These are phyloP conservation scores for Dillenia suffruticosa DNA, from an alignment of 164 flowering plant genomes.

Conservation along the genomic window DNA sequence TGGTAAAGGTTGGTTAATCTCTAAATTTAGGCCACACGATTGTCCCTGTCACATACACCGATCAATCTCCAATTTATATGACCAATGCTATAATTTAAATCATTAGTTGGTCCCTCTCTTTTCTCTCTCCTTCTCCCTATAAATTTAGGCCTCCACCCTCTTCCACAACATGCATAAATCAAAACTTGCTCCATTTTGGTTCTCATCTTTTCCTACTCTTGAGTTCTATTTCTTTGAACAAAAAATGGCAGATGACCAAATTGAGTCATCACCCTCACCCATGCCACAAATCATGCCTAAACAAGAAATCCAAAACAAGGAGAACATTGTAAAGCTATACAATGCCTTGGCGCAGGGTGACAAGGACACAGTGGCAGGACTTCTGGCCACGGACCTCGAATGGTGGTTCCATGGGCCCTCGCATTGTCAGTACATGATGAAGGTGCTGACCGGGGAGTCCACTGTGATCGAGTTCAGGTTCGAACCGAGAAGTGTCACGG, in stretches of 20 bases:
- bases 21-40: too few species aligned
- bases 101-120: too few species aligned
- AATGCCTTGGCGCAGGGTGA: slow-evolving; percentile 34
- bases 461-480: slow-evolving; percentile 39
- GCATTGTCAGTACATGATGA: slow-evolving; percentile 76
- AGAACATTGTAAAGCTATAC: slow-evolving; percentile 41
- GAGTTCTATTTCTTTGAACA: background rate
- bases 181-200: background rate
- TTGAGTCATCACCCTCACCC: slow-evolving; percentile 1
- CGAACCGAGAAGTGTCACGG: slow-evolving; percentile 49
- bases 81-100: too few species aligned
- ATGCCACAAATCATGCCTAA: background rate
- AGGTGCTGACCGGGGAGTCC: slow-evolving; percentile 58
- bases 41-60: too few species aligned
- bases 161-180: background rate
- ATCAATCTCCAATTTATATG: too few species aligned
- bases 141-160: too few species aligned
- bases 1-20: too few species aligned
- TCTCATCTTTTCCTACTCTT: background rate
- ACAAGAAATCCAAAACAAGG: slow-evolving; percentile 22
- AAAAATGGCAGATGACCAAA: slow-evolving; percentile 6
- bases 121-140: too few species aligned
- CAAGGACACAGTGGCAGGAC: slow-evolving; percentile 19
- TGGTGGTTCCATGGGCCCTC: slow-evolving; percentile 97
- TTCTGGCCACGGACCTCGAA: slow-evolving; percentile 56